These are phyloP conservation scores for Coniochaeta prunicola DNA, from an alignment of 2,329 filamentous ascomycete species.

Conservation along the genomic window DNA sequence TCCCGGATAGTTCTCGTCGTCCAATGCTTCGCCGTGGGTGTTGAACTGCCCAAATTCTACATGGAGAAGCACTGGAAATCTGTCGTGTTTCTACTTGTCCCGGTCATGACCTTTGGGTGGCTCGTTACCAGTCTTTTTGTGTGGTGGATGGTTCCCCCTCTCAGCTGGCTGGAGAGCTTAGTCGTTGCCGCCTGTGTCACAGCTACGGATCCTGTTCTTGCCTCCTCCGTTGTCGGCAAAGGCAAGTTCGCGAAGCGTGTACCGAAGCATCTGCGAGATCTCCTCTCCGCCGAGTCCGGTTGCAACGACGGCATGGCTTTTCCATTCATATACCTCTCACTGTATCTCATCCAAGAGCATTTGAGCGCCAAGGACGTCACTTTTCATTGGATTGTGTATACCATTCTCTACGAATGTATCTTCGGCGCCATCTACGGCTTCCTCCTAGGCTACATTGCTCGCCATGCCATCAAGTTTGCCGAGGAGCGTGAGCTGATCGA, in stretches of 20 bases:
- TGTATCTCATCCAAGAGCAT: slow-evolving; percentile 83
- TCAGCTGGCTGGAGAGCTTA: slow-evolving; percentile 86
- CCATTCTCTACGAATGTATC: slow-evolving; percentile 90
- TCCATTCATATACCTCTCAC: slow-evolving; percentile 86
- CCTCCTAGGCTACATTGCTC: slow-evolving; percentile 76
- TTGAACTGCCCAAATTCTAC: slow-evolving; percentile 86
- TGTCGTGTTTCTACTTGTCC: slow-evolving; percentile 77
- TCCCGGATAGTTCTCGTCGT: slow-evolving; percentile 84
- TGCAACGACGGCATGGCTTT: slow-evolving; percentile 99
- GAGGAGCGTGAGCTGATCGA: slow-evolving; percentile 84
- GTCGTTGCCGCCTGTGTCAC: slow-evolving; percentile 89
- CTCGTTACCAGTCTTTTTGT: slow-evolving; percentile 87
- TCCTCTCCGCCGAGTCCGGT: slow-evolving; percentile 92
- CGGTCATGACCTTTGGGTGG: slow-evolving; percentile 98
- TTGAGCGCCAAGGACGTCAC: slow-evolving; percentile 61
- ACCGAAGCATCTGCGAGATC: slow-evolving; percentile 91
- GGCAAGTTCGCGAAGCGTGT: slow-evolving; percentile 98
- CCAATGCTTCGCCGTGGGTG: slow-evolving; percentile 86
- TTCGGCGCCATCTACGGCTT: slow-evolving; percentile 90
- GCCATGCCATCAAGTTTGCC: slow-evolving; percentile 82
- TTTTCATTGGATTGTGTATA: slow-evolving; percentile 82
- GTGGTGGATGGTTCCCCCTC: slow-evolving; percentile 75
- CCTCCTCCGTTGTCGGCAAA: slow-evolving; percentile 96
- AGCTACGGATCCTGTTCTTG: slow-evolving; percentile 91
- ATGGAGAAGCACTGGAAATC: slow-evolving; percentile 98